These are phyloP conservation scores for Gossypium davidsonii DNA, from an alignment of 441 rosid species.

Conservation along the genomic window DNA sequence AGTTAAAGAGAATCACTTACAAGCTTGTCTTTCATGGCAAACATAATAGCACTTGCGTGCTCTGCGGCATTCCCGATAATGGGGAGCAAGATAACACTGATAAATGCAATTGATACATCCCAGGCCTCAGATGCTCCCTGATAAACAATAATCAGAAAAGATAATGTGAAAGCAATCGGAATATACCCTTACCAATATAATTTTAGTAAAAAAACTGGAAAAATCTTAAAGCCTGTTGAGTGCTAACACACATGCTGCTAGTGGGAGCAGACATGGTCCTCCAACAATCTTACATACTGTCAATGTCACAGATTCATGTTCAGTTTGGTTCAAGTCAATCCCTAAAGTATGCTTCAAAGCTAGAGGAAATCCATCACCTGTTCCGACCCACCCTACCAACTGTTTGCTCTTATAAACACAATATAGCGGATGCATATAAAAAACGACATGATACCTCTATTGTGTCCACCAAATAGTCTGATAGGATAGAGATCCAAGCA, in stretches of 20 bases:
- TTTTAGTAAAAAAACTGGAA: background rate
- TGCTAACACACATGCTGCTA: background rate
- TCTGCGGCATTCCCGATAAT: slow-evolving; percentile 93
- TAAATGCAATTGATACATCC: slow-evolving; percentile 71
- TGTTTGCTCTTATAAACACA: background rate
- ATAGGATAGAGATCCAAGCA: slow-evolving; percentile 70
- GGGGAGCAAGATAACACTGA: slow-evolving; percentile 76
- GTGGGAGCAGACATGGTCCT: background rate
- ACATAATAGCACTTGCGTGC: slow-evolving; percentile 86
- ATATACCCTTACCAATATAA: background rate
- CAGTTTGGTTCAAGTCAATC: background rate
- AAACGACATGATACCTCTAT: slow-evolving; percentile 44
- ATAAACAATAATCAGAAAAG: slow-evolving; percentile 13
- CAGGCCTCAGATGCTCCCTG: slow-evolving; percentile 75
- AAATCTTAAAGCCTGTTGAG: background rate
- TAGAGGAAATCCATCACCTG: background rate
- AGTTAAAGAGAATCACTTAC: slow-evolving; percentile 37
- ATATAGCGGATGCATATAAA: background rate
- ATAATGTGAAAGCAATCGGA: background rate
- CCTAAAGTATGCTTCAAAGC: background rate
- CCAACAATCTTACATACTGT: background rate
- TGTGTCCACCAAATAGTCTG: slow-evolving; percentile 80
- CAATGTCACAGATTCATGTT: background rate
- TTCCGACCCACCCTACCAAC: background rate
- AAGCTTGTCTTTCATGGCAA: slow-evolving; percentile 93